Evolutionary conservation across 192 early-diverging fungal species (phyloP).

Genomic region (Irineochytrium annulatum): DNA sequence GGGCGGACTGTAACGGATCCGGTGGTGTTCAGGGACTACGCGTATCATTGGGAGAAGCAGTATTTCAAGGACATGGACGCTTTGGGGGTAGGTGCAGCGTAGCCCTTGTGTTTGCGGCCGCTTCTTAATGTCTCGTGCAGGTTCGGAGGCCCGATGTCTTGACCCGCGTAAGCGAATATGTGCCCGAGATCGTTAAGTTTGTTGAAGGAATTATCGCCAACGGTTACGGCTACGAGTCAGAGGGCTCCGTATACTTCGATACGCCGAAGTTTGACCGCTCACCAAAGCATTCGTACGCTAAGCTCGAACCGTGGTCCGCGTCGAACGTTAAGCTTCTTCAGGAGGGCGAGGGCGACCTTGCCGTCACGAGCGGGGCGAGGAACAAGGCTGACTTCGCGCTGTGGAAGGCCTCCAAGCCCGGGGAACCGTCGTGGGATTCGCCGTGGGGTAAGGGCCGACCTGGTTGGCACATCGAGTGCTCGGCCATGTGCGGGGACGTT

Average conservation of each 20-base stretch:
- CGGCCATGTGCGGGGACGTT: slow-evolving; percentile 93
- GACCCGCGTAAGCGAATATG: slow-evolving; percentile 94
- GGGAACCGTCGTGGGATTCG: slow-evolving; percentile 90
- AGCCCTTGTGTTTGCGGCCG: neutral
- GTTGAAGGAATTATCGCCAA: slow-evolving; percentile 91
- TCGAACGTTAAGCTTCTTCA: slow-evolving; percentile 73
- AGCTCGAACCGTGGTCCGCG: slow-evolving; percentile 87
- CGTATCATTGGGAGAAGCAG: slow-evolving; percentile 89
- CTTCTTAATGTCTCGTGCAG: slow-evolving; percentile 22
- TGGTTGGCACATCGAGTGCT: slow-evolving; percentile 99
- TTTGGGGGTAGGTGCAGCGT: slow-evolving; percentile 70
- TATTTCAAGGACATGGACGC: slow-evolving; percentile 92
- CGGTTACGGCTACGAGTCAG: slow-evolving; percentile 87
- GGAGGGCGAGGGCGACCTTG: slow-evolving; percentile 89
- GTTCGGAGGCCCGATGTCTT: slow-evolving; percentile 78
- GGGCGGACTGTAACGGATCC: slow-evolving; percentile 74
- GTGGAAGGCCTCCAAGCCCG: slow-evolving; percentile 91
- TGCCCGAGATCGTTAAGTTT: slow-evolving; percentile 89
- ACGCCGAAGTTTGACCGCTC: slow-evolving; percentile 75
- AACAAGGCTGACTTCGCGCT: slow-evolving; percentile 86
- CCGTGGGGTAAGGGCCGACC: slow-evolving; percentile 93
- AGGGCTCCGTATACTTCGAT: slow-evolving; percentile 95
- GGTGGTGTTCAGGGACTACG: slow-evolving; percentile 84
- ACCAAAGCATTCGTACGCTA: slow-evolving; percentile 86
- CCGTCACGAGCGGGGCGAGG: slow-evolving; percentile 62